Conservation (phyloP, 345 rosid genomes). For the Hibiscus tridactylites region DNA sequence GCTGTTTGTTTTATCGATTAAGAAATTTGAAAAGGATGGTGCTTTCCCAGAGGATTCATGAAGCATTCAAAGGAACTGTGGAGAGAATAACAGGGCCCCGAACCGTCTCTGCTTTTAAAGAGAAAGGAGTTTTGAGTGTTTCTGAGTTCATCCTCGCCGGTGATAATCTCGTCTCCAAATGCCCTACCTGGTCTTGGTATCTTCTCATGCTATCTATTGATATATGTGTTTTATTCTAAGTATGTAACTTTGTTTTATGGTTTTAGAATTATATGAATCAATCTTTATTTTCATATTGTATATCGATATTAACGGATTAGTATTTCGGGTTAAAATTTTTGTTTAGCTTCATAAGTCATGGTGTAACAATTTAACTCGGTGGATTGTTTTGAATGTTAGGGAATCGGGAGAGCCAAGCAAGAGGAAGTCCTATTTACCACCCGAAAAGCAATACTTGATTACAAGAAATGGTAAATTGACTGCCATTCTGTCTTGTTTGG, state of each 20-base stretch:
- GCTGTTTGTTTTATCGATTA: background rate
- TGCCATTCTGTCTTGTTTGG: background rate
- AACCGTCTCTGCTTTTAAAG: constrained; percentile 90
- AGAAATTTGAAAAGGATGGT: constrained; percentile 29
- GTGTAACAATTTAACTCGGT: background rate
- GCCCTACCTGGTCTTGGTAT: constrained; percentile 99
- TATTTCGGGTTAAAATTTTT: background rate
- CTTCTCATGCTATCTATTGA: background rate
- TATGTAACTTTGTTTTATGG: background rate
- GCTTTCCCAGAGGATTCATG: constrained; percentile 72
- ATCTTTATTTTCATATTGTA: background rate
- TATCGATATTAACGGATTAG: background rate
- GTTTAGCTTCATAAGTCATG: background rate
- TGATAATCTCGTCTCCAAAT: constrained; percentile 92
- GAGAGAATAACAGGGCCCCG: constrained; percentile 88
- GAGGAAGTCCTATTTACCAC: constrained; percentile 78
- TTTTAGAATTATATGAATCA: background rate
- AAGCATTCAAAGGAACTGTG: constrained; percentile 89
- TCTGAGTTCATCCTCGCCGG: constrained; percentile 85
- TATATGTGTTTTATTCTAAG: background rate
- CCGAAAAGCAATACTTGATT: constrained; percentile 80
- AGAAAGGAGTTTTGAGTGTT: constrained; percentile 95
- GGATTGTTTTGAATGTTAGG: constrained; percentile 30
- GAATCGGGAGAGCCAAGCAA: constrained; percentile 92
- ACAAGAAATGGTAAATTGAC: constrained; percentile 72